Percentiles rank a stretch among this genome's conserved stretches.
phyloP scores from a whole-genome alignment of 2,329 filamentous ascomycete species.

The Tricladium varicosporioides region DNA sequence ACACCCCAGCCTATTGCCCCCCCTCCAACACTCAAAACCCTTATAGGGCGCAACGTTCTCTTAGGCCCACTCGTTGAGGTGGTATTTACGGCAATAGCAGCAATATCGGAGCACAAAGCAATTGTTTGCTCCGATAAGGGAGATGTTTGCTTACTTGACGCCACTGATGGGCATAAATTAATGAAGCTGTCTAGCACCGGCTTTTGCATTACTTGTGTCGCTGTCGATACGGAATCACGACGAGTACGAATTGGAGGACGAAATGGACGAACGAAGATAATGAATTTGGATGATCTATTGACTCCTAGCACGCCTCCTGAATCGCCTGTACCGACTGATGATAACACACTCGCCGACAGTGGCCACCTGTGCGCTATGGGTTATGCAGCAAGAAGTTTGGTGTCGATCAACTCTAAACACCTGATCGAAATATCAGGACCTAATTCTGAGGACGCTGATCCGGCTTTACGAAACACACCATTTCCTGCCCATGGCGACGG shows the following conservation, averaged over 20 bases:
- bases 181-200: slow-evolving; percentile 62
- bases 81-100: slow-evolving; percentile 76
- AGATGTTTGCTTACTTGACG: slow-evolving; percentile 85
- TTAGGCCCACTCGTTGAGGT: slow-evolving; percentile 78
- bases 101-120: slow-evolving; percentile 70
- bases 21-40: slow-evolving; percentile 58
- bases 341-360: slow-evolving; percentile 31
- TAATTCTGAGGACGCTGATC: slow-evolving; percentile 34
- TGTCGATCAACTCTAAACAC: slow-evolving; percentile 73
- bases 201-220: slow-evolving; percentile 50
- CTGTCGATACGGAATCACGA: slow-evolving; percentile 35
- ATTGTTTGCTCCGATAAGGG: slow-evolving; percentile 86
- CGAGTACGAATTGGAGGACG: slow-evolving; percentile 38
- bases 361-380: slow-evolving; percentile 62
- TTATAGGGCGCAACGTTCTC: slow-evolving; percentile 84
- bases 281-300: slow-evolving; percentile 46
- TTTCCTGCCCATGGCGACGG: slow-evolving; percentile 63
- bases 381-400: slow-evolving; percentile 62
- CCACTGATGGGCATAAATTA: slow-evolving; percentile 68
- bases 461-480: slow-evolving; percentile 42
- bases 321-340: slow-evolving; percentile 26
- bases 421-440: slow-evolving; percentile 62
- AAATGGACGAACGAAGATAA: slow-evolving; percentile 43
- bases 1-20: slow-evolving; percentile 35
- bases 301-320: slow-evolving; percentile 31